phyloP scores from a whole-genome alignment of 2,329 filamentous ascomycete species.

The Diaporthe ilicicola region DNA sequence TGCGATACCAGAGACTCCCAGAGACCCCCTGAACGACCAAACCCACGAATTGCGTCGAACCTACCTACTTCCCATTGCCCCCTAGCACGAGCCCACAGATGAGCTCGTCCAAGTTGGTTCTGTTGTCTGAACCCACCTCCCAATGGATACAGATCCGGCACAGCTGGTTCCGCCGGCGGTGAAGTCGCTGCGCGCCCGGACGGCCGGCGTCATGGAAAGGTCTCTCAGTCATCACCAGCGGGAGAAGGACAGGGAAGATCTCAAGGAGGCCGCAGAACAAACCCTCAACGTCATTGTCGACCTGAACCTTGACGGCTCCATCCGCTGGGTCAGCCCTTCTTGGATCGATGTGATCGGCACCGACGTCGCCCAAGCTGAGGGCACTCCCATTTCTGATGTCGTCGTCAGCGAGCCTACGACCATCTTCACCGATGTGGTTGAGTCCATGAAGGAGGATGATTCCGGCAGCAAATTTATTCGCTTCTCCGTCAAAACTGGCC shows the following conservation, averaged over 20 bases:
- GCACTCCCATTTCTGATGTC: conserved; percentile 80
- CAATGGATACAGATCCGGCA: conserved; percentile 56
- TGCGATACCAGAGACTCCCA: conserved; percentile 21
- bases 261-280: conserved; percentile 95
- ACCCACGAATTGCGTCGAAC: conserved; percentile 29
- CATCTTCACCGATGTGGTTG: conserved; percentile 83
- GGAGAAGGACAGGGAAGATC: conserved; percentile 84
- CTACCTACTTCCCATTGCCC: conserved; percentile 30
- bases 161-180: conserved; percentile 63
- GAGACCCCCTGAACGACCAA: conserved; percentile 23
- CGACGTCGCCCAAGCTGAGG: conserved; percentile 74
- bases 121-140: conserved; percentile 41
- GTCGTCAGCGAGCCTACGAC: conserved; percentile 80
- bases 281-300: conserved; percentile 97
- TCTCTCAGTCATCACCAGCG: conserved; percentile 88
- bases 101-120: conserved; percentile 44
- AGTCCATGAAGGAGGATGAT: conserved; percentile 91
- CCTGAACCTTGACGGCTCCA: conserved; percentile 85
- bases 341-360: conserved; percentile 95
- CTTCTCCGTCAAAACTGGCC: conserved; percentile 76
- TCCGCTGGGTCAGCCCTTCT: conserved; percentile 96
- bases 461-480: conserved; percentile 90
- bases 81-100: conserved; percentile 40
- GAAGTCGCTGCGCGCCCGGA: conserved; percentile 59
- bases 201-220: conserved; percentile 64